Percentiles rank a stretch among this genome's conserved stretches.
phyloP scores from a whole-genome alignment of 495 filamentous ascomycete genomes.

The Recurvomyces mirabilis region DNA sequence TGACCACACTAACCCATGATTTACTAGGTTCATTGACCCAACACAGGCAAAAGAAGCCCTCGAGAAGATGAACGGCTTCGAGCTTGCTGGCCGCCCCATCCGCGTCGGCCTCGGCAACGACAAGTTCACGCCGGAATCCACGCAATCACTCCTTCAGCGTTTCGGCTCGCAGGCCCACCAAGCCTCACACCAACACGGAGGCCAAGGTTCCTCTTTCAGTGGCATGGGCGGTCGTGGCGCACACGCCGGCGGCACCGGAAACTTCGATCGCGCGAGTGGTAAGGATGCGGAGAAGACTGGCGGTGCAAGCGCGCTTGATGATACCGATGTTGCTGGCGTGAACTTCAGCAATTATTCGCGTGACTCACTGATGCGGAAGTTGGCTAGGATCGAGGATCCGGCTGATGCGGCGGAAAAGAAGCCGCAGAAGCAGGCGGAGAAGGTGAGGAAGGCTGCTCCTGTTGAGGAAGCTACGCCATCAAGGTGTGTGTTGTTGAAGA shows the following conservation, averaged over 20 bases:
- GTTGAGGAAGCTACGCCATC: constrained; percentile 87
- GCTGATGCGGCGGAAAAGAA: constrained; percentile 69
- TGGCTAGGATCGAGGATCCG: constrained; percentile 69
- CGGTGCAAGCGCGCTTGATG: constrained; percentile 90
- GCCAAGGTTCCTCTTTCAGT: constrained; percentile 93
- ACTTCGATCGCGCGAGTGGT: constrained; percentile 87
- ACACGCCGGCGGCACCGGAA: constrained; percentile 63
- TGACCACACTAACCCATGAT: not conserved
- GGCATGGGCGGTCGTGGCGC: constrained; percentile 81
- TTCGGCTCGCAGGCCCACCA: constrained; percentile 64
- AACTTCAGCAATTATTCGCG: constrained; percentile 99
- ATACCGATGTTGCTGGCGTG: constrained; percentile 94
- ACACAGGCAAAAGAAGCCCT: constrained; percentile 84
- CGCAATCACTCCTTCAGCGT: constrained; percentile 77
- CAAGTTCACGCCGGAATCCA: constrained; percentile 99
- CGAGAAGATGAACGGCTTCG: constrained; percentile 99
- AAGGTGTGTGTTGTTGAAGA: constrained; percentile 83
- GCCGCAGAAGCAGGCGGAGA: constrained; percentile 7
- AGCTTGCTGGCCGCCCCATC: constrained; percentile 93
- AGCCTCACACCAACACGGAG: constrained; percentile 49
- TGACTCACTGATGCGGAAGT: constrained; percentile 94
- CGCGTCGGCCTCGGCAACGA: constrained; percentile 99
- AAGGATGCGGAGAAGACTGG: constrained; percentile 85
- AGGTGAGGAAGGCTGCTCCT: constrained; percentile 38
- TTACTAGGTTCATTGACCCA: constrained; percentile 74